Base-by-base conservation (phyloP, 2,329 filamentous ascomycete species). In the Colletotrichum phormii region DNA sequence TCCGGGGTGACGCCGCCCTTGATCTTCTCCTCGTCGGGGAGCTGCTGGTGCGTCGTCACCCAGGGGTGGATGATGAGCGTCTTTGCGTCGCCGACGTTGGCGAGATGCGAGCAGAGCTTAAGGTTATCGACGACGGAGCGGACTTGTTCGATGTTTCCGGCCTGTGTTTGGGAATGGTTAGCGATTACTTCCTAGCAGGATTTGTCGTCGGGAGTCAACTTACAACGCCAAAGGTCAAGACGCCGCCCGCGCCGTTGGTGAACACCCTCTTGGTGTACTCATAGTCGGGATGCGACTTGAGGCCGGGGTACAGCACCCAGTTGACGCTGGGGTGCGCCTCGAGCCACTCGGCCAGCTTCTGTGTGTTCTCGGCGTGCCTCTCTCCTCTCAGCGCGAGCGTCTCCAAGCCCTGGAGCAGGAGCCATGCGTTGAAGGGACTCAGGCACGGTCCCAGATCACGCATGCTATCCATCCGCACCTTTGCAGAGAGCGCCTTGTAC, bases 61-160 rank as follows among this genome's bases (percentile, higher is more conserved):
- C 91, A 93, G 1, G 92, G 92, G 78, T 94, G 92, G 72, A 93
- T 93, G 26, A 91, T 91, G 65, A 93, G 85, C 12, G 92, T 93
- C 84, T 94, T 94, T 37, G 90, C 90, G 77, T 94, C 92, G 67
- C 92, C 92, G 42, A 94, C 91, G 78, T 94, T 94, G 58, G 92
- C 92, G 72, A 94, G 84, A 78, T 94, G 93, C 22, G 91, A 93
- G 75, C 93, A 91, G 77, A 94, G 82, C 85, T 93, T 93, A 80
- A 94, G 91, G 77, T 88, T 88, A 79, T 94, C 92, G 24, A 94
- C 92, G n/a, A 94, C 89, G 8, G 80, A 79, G 76, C 71, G 71
- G 46, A 81, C 79, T 67, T 81, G 75, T 64, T 81, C 79, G 54
- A 81, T 79, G 72, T 79, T 78, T 46, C 80, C 80, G 15, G 79